phyloP scores from a whole-genome alignment of 495 filamentous ascomycete species.

The Xylaria venustula region DNA sequence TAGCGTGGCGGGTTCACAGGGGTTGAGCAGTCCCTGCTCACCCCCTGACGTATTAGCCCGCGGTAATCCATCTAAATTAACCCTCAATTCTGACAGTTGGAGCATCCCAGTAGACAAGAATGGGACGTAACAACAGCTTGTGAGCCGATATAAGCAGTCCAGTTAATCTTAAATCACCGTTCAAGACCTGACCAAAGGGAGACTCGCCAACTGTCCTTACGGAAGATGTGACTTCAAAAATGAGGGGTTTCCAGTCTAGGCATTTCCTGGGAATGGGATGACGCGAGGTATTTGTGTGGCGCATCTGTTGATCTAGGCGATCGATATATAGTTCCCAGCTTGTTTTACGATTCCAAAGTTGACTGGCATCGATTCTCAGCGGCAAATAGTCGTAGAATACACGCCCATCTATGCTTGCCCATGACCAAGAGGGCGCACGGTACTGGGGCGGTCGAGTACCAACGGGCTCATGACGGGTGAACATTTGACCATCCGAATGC shows the following conservation, averaged over 20 bases:
- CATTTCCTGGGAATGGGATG: not conserved
- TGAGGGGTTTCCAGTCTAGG: not conserved
- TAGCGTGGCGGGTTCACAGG: too few relatives aligned
- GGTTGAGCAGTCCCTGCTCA: too few relatives aligned
- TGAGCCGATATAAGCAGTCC: not conserved
- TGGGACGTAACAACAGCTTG: not conserved
- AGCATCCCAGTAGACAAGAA: not conserved
- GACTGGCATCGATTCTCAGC: not conserved
- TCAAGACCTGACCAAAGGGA: not conserved
- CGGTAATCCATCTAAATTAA: too few relatives aligned
- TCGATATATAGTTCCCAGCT: not conserved
- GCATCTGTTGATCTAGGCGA: not conserved
- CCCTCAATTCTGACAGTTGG: too few relatives aligned
- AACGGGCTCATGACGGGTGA: not conserved
- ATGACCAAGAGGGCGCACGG: constrained; percentile 28
- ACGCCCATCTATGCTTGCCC: constrained; percentile 21
- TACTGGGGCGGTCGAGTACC: constrained; percentile 4
- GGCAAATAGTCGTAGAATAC: not conserved
- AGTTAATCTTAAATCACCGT: not conserved
- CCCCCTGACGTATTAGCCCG: too few relatives aligned
- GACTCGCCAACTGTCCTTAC: not conserved
- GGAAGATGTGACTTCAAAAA: not conserved
- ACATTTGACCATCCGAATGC: not conserved
- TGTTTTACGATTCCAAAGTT: not conserved
- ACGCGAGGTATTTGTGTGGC: too few relatives aligned